These are phyloP conservation scores for Penicillium salamii DNA, from an alignment of 495 filamentous ascomycete genomes.

Conservation along the genomic window DNA sequence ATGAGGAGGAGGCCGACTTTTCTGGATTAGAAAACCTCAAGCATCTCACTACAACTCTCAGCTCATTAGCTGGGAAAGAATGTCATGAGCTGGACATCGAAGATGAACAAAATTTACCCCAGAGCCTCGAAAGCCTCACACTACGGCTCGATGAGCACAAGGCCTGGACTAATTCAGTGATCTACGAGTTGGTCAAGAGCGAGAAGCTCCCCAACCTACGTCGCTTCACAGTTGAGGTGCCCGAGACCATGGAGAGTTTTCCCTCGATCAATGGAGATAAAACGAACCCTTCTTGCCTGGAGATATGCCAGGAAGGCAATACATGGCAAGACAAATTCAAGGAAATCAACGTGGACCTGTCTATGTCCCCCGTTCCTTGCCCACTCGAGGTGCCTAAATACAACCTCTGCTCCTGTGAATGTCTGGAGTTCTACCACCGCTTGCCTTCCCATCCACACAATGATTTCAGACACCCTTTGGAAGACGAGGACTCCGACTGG, in stretches of 20 bases:
- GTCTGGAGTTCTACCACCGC: neutral
- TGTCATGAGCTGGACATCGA: neutral
- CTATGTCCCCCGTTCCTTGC: neutral
- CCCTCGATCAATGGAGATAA: neutral
- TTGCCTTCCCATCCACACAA: neutral
- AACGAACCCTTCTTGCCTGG: neutral
- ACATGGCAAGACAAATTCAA: constrained; percentile 1
- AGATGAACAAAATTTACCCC: neutral
- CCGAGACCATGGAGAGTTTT: neutral
- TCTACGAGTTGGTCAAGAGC: neutral
- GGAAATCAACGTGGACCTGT: neutral
- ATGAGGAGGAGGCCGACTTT: neutral
- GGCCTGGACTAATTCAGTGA: neutral
- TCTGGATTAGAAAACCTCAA: neutral
- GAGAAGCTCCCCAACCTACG: neutral
- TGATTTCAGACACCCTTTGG: neutral
- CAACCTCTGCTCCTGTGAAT: neutral
- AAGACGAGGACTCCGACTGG: neutral
- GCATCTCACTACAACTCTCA: constrained; percentile 2
- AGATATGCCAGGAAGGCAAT: constrained; percentile 5
- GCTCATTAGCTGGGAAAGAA: neutral
- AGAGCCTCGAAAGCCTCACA: constrained; percentile 1
- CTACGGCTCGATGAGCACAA: constrained; percentile 1
- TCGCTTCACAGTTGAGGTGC: neutral
- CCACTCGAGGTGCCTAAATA: neutral